Evolutionary conservation across 23 red algal genomes (phyloP), one percentile per base, ranked within the genome.

Genomic region (Gracilaria caudata): DNA sequence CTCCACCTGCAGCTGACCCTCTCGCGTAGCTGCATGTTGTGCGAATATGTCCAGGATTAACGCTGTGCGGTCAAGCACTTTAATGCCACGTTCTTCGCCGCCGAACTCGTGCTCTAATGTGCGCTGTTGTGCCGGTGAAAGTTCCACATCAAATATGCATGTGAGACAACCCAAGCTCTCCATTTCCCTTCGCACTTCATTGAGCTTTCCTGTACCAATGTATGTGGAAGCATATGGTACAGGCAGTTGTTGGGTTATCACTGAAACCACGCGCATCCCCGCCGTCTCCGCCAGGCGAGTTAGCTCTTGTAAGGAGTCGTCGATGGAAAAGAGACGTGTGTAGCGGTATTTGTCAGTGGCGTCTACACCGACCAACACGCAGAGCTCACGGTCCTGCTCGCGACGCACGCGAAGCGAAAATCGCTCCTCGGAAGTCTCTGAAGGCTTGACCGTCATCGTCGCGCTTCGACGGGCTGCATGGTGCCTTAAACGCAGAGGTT

Each of bases 21-120:
- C 93, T 12, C 84, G 58, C 33, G 82, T 94, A 56, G 83, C 89
- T 4, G 97, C 97, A 65, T 99, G 97, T 79, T 99, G 97, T 14
- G 93, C 97, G 64, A 99, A 99, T 55, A 99, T 99, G 78, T 99
- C 97, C 61, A 99, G 80, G 61, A 99, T 99, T 9, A 99, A 63
- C 11, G 97, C 97, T n/a, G 97, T 99, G 19, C 97, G 91, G 87
- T 99, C 93, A 49, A 99, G 64, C 32, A 99, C 97, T 28, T 91
- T 93, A 75, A 99, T 96, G 21, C 86, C 89, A 21, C 55, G 43
- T 36, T 73, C 87, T 39, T 99, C 90, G 24, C 83, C 87, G 28
- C 90, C 93, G 79, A 99, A 94, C 21, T 82, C 86, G 23, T n/a
- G 40, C 34, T 99, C 97, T 55, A 99, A 78, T 5, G 85, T 90